phyloP scores from a whole-genome alignment of 176 grass and related monocot genomes.

The Rhynchospora tenuis region DNA sequence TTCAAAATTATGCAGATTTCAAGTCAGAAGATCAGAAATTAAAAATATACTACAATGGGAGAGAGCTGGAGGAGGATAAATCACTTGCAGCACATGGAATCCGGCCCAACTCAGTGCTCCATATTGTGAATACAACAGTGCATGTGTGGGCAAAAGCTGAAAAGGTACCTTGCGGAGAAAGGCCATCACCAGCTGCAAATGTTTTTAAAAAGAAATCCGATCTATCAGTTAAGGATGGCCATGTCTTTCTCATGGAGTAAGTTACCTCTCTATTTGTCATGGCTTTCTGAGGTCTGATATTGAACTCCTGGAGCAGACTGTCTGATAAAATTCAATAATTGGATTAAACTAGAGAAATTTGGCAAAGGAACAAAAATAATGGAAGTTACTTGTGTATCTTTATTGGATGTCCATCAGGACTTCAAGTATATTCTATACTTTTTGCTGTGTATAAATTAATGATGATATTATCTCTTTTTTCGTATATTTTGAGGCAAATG shows the following conservation, averaged over 20 bases:
- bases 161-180: slow-evolving; percentile 80
- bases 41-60: slow-evolving; percentile 71
- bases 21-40: slow-evolving; percentile 59
- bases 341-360: neutral
- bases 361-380: neutral
- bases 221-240: slow-evolving; percentile 84
- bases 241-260: slow-evolving; percentile 97
- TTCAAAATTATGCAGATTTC: slow-evolving; percentile 48
- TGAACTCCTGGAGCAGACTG: neutral
- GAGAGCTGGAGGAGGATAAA: slow-evolving; percentile 66
- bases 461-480: neutral
- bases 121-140: slow-evolving; percentile 77
- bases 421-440: neutral
- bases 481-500: neutral
- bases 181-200: slow-evolving; percentile 63
- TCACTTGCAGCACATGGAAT: slow-evolving; percentile 63
- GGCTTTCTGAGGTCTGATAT: neutral
- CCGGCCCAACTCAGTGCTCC: slow-evolving; percentile 70
- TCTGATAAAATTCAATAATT: neutral
- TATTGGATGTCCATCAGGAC: neutral
- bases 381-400: neutral
- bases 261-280: slow-evolving; percentile 24
- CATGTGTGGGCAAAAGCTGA: slow-evolving; percentile 88
- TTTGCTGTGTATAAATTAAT: neutral
- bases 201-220: slow-evolving; percentile 94